Base-by-base conservation (phyloP, 1,139 yeast species). In the Geotrichum bryndzae region DNA sequence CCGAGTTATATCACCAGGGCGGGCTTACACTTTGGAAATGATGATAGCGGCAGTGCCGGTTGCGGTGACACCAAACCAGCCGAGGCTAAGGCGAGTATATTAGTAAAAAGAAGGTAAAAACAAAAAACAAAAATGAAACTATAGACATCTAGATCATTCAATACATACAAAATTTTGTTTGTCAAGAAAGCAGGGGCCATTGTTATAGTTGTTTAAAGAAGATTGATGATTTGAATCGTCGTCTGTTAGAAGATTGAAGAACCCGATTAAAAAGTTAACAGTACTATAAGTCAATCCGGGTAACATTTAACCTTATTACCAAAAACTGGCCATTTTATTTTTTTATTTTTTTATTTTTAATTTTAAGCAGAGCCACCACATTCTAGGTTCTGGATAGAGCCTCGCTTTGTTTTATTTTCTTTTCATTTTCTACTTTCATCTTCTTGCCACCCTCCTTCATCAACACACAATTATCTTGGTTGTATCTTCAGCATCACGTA, bases 121-220 rank as follows among this genome's bases (percentile, higher is more conserved):
- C 18, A 7, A 27, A 15, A 13, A 35, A 38, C 27, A 31, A 45
- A 45, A n/a, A n/a, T 6, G 31, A 25, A 6, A 27, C 23, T 31
- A 18, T 29, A 4, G 13, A 51, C 25, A 38, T 52, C 15, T 6
- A 15, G 1, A 25, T 18, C 46, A 23, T 10, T 11, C 23, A 2
- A 2, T 7, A 25, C 61, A 11, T 59, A 59, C 61, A 59, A 59
- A 52, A 59, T 55, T 23, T 59, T 59, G 59, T 59, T 33, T 27
- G 46, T 59, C 10, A 59, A 51, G n/a, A 59, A 52, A 22, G 50
- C 55, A 7, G 59, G 54, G 5, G 59, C 61, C 61, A 59, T 59
- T 2, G n/a, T 52, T 4, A 29, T 53, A 52, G 23, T 27, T 15
- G 46, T 22, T 18, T 18, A 10, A 15, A 8, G 22, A 10, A 54